Conservation (phyloP, 164 flowering plant species). For the Tetrastigma voinierianum region DNA sequence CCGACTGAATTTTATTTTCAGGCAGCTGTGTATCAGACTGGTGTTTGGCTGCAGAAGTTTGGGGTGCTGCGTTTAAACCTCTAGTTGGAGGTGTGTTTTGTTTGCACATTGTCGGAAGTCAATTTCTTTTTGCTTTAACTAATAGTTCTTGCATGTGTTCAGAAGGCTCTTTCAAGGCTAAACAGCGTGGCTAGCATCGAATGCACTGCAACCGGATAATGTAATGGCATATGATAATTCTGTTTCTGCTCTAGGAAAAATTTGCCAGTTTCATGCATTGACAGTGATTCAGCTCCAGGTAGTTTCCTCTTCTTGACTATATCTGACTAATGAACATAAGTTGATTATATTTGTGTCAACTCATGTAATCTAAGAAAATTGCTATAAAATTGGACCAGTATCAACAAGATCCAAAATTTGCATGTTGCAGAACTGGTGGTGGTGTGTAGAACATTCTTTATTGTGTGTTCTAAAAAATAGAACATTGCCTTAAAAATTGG, state of each 20-base stretch:
- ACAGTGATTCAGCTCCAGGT: conserved; percentile 66
- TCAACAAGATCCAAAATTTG: no score
- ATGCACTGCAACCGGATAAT: conserved; percentile 57
- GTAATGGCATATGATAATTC: conserved; percentile 83
- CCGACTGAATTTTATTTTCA: conserved; percentile 24
- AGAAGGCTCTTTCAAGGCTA: conserved; percentile 95
- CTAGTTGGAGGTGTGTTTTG: conserved; percentile 76
- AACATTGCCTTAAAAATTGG: no score
- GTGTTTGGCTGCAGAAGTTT: conserved; percentile 95
- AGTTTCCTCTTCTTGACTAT: background rate
- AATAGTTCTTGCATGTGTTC: conserved; percentile 17
- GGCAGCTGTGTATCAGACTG: conserved; percentile 99
- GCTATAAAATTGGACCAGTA: no score
- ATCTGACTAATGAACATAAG: no score
- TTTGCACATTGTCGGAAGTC: background rate
- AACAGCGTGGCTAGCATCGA: conserved; percentile 55
- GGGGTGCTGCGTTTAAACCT: conserved; percentile 84
- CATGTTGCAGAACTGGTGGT: no score
- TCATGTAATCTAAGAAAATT: no score
- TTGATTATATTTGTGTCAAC: no score
- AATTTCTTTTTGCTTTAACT: background rate
- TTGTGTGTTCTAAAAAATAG: no score
- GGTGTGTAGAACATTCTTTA: no score
- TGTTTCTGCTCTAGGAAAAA: conserved; percentile 74
- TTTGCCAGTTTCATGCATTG: conserved; percentile 61